A percentile compares a stretch with the other conserved stretches of the same genome.
Conservation (phyloP, 106 monocot species). For the Iris macrosiphon region DNA sequence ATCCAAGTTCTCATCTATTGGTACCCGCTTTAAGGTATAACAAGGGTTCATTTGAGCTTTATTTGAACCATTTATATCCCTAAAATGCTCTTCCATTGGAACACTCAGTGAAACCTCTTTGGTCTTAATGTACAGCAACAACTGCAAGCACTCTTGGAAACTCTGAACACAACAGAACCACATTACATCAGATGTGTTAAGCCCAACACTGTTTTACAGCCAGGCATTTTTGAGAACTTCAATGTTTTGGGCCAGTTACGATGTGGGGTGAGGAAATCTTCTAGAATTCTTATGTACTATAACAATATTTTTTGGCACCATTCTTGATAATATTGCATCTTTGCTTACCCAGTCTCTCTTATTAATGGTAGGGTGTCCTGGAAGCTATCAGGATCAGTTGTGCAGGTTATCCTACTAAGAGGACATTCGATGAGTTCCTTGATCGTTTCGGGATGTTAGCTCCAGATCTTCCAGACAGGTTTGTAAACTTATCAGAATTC, state of each 20-base stretch:
- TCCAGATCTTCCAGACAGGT: conserved; percentile 83
- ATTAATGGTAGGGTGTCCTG: conserved; percentile 66
- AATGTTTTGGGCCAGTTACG: conserved; percentile 89
- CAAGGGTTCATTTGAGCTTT: neutral
- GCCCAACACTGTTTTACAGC: conserved; percentile 79
- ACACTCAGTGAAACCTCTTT: neutral
- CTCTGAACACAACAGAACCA: conserved; percentile 88
- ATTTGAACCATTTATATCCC: neutral
- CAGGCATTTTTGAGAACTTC: conserved; percentile 87
- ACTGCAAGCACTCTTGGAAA: conserved; percentile 98
- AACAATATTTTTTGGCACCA: neutral
- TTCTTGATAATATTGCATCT: neutral
- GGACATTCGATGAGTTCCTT: conserved; percentile 94
- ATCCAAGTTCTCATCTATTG: conserved; percentile 92
- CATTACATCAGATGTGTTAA: conserved; percentile 99
- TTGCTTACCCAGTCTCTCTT: neutral
- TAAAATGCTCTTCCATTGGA: neutral
- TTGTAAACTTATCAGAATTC: neutral
- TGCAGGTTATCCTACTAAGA: conserved; percentile 97
- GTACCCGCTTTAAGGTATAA: conserved; percentile 93
- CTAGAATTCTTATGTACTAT: neutral
- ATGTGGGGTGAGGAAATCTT: conserved; percentile 73
- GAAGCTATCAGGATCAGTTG: conserved; percentile 99
- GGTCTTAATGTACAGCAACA: conserved; percentile 70
- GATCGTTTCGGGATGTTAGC: conserved; percentile 99